Conservation (phyloP, 208 protist genomes). For the Phytomonas francai region DNA sequence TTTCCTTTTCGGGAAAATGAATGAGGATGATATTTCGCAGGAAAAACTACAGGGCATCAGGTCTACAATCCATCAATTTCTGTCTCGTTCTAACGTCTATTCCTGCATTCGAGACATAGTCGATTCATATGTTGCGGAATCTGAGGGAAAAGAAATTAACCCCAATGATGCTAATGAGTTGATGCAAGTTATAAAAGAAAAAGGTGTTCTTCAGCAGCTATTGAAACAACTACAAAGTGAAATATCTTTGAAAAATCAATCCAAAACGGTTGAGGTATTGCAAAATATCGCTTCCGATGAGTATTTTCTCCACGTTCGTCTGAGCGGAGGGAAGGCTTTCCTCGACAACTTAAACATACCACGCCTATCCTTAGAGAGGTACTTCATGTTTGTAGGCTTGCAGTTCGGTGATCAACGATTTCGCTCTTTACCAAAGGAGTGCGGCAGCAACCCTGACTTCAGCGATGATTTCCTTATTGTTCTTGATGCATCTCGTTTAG, state of each 20-base stretch:
- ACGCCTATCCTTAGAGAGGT: constrained; percentile 18
- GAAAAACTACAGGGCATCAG: constrained; percentile 33
- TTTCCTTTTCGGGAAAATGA: constrained; percentile 8
- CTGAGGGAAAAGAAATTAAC: constrained; percentile 25
- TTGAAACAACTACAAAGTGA: constrained; percentile 34
- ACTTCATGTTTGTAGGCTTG: constrained; percentile 52
- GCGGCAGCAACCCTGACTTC: constrained; percentile 59
- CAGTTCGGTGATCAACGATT: constrained; percentile 89
- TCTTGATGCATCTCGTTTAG: constrained; percentile 70
- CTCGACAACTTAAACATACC: constrained; percentile 83
- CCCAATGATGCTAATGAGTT: constrained; percentile 51
- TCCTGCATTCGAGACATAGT: constrained; percentile 84
- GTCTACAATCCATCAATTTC: constrained; percentile 70
- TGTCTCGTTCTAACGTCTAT: constrained; percentile 81
- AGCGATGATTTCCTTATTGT: constrained; percentile 87
- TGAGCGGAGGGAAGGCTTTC: constrained; percentile 84
- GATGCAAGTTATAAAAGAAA: constrained; percentile 79
- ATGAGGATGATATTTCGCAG: constrained; percentile 17
- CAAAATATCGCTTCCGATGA: constrained; percentile 23
- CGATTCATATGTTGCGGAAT: constrained; percentile 70
- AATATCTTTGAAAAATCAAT: constrained; percentile 3
- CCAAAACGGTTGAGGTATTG: neutral
- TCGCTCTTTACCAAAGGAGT: constrained; percentile 30
- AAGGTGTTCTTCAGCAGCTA: constrained; percentile 76
- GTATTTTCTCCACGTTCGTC: constrained; percentile 72